Conservation (phyloP, 306 rosid genomes). For the Prunus salicina region DNA sequence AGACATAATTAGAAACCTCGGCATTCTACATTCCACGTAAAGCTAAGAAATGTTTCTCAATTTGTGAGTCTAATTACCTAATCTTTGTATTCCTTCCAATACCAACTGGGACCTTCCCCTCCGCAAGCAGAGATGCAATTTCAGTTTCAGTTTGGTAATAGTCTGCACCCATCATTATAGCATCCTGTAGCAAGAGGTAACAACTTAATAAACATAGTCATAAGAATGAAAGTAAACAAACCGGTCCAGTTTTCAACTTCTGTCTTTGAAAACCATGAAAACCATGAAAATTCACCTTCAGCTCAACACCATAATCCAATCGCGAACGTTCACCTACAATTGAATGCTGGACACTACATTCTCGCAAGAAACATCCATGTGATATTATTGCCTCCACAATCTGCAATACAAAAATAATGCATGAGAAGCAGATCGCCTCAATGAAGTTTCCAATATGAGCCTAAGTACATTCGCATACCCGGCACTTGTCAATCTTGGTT, state of each 20-base stretch:
- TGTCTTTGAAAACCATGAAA: conserved; percentile 4
- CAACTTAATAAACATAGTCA: conserved; percentile 2
- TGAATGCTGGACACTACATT: conserved; percentile 61
- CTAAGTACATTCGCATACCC: conserved; percentile 40
- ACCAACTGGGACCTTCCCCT: conserved; percentile 82
- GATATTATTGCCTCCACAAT: conserved; percentile 84
- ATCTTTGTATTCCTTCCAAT: conserved; percentile 75
- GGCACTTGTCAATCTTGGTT: conserved; percentile 80
- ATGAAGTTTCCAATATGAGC: background rate
- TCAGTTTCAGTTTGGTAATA: conserved; percentile 89
- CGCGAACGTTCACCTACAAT: conserved; percentile 89
- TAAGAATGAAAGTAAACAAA: conserved; percentile 1
- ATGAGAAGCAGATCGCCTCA: conserved; percentile 22
- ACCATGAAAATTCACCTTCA: conserved; percentile 48
- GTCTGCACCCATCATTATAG: conserved; percentile 97
- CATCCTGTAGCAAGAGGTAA: conserved; percentile 44
- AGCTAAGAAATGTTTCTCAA: background rate
- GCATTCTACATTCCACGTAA: conserved; percentile 7
- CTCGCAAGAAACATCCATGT: conserved; percentile 87
- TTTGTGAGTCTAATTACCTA: conserved; percentile 39
- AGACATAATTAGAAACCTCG: conserved; percentile 17
- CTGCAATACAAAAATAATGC: conserved; percentile 41
- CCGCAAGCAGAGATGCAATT: conserved; percentile 73
- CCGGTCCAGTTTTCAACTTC: background rate
- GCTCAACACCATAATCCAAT: conserved; percentile 73